Conservation (phyloP, 495 filamentous ascomycete species). For the Copromyces sp. region DNA sequence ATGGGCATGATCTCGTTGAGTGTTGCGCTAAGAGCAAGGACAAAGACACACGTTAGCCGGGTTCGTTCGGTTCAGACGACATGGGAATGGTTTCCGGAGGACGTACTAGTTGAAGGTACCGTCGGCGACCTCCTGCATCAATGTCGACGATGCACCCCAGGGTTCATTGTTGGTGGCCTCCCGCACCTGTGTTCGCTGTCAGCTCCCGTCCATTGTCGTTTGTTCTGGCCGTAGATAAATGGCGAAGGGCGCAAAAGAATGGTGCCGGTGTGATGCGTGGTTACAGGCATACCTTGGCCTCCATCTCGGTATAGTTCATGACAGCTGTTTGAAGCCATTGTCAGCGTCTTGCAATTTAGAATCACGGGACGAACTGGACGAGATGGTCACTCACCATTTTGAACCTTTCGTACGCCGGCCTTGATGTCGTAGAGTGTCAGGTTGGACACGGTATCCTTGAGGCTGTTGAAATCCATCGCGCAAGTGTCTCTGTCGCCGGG, state of each 20-base stretch:
- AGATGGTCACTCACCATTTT: conserved; percentile 70
- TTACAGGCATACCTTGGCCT: conserved; percentile 63
- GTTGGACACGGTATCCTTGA: conserved; percentile 87
- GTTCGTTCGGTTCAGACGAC: neutral
- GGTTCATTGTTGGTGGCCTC: conserved; percentile 98
- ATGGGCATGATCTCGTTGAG: conserved; percentile 99
- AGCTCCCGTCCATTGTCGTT: neutral
- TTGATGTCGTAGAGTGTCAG: conserved; percentile 95
- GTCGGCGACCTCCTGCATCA: conserved; percentile 93
- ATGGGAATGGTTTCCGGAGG: neutral
- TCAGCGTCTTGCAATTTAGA: neutral
- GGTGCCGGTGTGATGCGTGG: neutral
- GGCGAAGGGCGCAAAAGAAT: conserved; percentile 5
- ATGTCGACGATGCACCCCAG: conserved; percentile 83
- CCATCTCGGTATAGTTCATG: conserved; percentile 99
- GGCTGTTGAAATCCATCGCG: conserved; percentile 71
- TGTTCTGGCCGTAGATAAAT: conserved; percentile 14
- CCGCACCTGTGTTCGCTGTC: conserved; percentile 51
- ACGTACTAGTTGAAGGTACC: conserved; percentile 96
- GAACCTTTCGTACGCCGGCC: conserved; percentile 91
- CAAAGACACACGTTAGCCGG: neutral
- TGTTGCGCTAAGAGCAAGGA: conserved; percentile 54
- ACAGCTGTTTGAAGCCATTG: conserved; percentile 51
- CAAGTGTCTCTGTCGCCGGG: neutral
- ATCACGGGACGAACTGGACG: neutral